Percentiles rank a stretch among this genome's conserved stretches.
Evolutionary conservation across 306 rosid genomes (phyloP).

Genomic region (Oxytropis ochrocephala): DNA sequence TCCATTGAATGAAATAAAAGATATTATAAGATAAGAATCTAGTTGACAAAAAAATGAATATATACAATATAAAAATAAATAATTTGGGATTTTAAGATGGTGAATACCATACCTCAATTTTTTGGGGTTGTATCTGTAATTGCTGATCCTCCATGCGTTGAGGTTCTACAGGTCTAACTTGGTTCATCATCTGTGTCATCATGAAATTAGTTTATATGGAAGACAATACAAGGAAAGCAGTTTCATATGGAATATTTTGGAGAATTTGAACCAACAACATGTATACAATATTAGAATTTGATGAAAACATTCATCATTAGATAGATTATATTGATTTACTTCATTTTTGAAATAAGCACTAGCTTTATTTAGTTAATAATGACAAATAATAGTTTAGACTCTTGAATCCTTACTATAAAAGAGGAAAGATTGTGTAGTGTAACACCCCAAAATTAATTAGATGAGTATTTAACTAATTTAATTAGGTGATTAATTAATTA

Average conservation of each 20-base stretch:
- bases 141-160: slow-evolving; percentile 21
- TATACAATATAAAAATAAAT: too few species aligned
- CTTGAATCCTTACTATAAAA: too few species aligned
- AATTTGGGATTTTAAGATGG: not conserved
- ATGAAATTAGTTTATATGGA: slow-evolving; percentile 1
- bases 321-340: too few species aligned
- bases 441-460: too few species aligned
- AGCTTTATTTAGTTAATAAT: not conserved
- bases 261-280: not conserved
- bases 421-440: too few species aligned
- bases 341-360: too few species aligned
- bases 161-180: slow-evolving; percentile 11
- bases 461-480: too few species aligned
- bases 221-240: not conserved
- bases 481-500: too few species aligned
- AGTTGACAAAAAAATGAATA: slow-evolving; percentile 1
- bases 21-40: slow-evolving; percentile 9
- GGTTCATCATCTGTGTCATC: slow-evolving; percentile 24
- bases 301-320: too few species aligned
- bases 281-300: not conserved
- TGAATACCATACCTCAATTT: slow-evolving; percentile 23
- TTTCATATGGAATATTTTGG: not conserved
- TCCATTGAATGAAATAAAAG: slow-evolving; percentile 5
- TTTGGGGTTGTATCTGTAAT: slow-evolving; percentile 25
- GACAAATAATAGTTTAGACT: not conserved